Conservation (phyloP, 345 rosid species). For the Eutrema heterophyllum region DNA sequence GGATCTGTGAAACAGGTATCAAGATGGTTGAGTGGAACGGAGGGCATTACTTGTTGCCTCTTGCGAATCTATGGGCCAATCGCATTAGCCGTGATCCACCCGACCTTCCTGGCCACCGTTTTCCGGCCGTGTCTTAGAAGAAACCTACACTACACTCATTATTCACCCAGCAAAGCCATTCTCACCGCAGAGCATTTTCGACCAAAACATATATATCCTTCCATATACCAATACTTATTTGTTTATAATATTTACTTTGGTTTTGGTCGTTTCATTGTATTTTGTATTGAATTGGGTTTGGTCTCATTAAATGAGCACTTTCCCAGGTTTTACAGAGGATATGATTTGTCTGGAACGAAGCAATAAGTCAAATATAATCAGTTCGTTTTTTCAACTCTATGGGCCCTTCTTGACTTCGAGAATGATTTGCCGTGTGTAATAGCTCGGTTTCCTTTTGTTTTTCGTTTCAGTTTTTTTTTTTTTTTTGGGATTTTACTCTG, state of each 20-base stretch:
- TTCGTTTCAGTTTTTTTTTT: too few relatives aligned
- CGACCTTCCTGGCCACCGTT: conserved; percentile 29
- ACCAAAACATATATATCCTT: background rate
- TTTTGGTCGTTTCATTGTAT: background rate
- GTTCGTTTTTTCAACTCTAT: background rate
- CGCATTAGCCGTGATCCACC: conserved; percentile 56
- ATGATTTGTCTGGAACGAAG: background rate
- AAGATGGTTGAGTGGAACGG: conserved; percentile 57
- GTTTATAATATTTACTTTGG: conserved; percentile 17
- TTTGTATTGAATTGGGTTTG: background rate
- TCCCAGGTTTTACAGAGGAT: background rate
- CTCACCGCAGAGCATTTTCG: background rate
- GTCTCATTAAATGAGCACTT: background rate
- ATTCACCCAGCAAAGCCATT: background rate
- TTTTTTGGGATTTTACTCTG: too few relatives aligned
- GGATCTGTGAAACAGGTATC: conserved; percentile 46
- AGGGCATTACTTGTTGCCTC: conserved; percentile 49
- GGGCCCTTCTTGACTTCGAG: too few relatives aligned
- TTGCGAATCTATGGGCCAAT: conserved; percentile 89
- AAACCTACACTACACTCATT: background rate
- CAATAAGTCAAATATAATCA: background rate
- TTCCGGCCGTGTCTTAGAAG: background rate
- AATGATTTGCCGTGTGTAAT: too few relatives aligned
- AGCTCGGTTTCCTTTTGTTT: too few relatives aligned
- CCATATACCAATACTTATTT: background rate